Conservation (phyloP, 257 asterid species). For the Solanum paucissectum region DNA sequence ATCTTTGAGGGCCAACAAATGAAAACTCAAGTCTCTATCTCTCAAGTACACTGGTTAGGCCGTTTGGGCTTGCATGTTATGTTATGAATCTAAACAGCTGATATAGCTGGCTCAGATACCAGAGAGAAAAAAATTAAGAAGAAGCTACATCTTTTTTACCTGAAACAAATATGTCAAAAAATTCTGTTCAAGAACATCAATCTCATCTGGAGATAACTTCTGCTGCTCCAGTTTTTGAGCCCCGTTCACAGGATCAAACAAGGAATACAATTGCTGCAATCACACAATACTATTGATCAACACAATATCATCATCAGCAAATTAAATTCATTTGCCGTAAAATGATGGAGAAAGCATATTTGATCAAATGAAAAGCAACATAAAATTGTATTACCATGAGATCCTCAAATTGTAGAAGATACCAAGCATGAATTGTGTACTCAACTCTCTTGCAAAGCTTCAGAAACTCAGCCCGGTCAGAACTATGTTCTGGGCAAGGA, state of each 20-base stretch:
- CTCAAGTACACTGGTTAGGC: neutral
- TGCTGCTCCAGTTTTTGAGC: slow-evolving; percentile 83
- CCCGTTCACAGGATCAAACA: slow-evolving; percentile 91
- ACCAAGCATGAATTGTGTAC: slow-evolving; percentile 97
- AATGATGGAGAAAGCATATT: neutral
- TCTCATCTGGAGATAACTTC: slow-evolving; percentile 61
- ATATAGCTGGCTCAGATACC: neutral
- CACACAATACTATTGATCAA: neutral
- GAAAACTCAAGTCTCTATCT: neutral
- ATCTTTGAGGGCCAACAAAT: neutral
- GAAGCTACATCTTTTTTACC: slow-evolving; percentile 24
- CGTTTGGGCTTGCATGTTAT: neutral
- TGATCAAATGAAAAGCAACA: neutral
- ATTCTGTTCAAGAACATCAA: slow-evolving; percentile 80
- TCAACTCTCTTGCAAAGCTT: slow-evolving; percentile 96
- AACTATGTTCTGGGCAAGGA: slow-evolving; percentile 49
- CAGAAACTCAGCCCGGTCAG: slow-evolving; percentile 88
- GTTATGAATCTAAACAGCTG: neutral
- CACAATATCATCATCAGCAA: neutral
- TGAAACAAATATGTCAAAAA: slow-evolving; percentile 75
- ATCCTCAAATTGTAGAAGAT: slow-evolving; percentile 92
- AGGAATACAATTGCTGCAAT: slow-evolving; percentile 90
- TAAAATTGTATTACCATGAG: slow-evolving; percentile 54
- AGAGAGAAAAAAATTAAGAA: neutral
- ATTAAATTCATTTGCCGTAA: neutral